Percentiles rank a stretch among this genome's conserved stretches.
These are phyloP conservation scores for Diaporthe sp. DNA, from an alignment of 2,329 filamentous ascomycete species.

Conservation along the genomic window DNA sequence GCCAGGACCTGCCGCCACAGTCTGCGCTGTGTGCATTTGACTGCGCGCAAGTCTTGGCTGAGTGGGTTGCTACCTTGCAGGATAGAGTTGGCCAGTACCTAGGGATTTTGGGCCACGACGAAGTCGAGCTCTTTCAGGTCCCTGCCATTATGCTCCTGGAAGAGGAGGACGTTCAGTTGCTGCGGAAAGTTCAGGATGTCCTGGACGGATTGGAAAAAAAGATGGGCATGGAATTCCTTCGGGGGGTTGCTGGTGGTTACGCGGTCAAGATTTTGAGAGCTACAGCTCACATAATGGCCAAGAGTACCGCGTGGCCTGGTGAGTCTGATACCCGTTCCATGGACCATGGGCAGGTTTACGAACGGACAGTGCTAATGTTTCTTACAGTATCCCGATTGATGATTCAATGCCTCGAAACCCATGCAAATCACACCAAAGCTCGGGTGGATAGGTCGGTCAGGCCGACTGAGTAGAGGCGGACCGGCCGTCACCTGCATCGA, in stretches of 20 bases:
- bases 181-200: slow-evolving; percentile 85
- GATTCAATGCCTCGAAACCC: slow-evolving; percentile 64
- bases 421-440: slow-evolving; percentile 61
- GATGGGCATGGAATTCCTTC: slow-evolving; percentile 68
- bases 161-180: slow-evolving; percentile 87
- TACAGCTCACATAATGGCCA: slow-evolving; percentile 87
- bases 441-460: slow-evolving; percentile 64
- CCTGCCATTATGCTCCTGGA: slow-evolving; percentile 91
- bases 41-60: slow-evolving; percentile 91
- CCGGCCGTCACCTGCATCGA: not conserved
- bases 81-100: slow-evolving; percentile 92
- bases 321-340: slow-evolving; percentile 50
- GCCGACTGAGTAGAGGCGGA: slow-evolving; percentile 47
- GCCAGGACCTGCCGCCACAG: slow-evolving; percentile 87
- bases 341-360: not conserved
- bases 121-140: slow-evolving; percentile 81
- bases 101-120: slow-evolving; percentile 85
- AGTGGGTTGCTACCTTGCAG: slow-evolving; percentile 94
- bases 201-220: slow-evolving; percentile 82
- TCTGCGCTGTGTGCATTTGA: slow-evolving; percentile 94
- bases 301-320: slow-evolving; percentile 94
- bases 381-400: slow-evolving; percentile 62
- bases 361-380: not conserved
- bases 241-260: slow-evolving; percentile 73
- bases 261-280: slow-evolving; percentile 86